Base-by-base conservation (phyloP, 2,329 filamentous ascomycete species). In the Colletotrichum musae region DNA sequence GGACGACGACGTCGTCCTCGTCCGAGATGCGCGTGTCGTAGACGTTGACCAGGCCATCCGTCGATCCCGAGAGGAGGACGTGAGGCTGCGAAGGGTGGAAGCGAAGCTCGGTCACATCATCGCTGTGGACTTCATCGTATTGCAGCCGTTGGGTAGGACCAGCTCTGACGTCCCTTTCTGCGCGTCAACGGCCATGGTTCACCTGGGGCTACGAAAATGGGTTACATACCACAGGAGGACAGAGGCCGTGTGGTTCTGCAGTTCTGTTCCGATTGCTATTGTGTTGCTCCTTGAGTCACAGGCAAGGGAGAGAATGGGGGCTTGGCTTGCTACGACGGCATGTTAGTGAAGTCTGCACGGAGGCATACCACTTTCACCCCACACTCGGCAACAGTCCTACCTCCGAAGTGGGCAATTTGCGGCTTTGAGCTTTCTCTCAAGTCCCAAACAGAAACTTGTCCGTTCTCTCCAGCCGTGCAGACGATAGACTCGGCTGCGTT, bases 41-140 rank as follows among this genome's bases (percentile, higher is more conserved):
- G 53, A 95, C 83, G 75, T 93, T 94, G 74, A 95, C 87, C 1
- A 95, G 87, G 6, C 93, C 93, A 79, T 96, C 93, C 15, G 93
- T 95, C 45, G 92, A 94, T 51, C 92, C 92, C 1, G 92, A 94
- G 12, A 95, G 84, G 6, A 95, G 86, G 16, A 93, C 82, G 52
- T 87, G 84, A 0, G 88, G 84, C 57, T 87, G 82, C 3, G 80
- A 82, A 0, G 91, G 90, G 78, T 93, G 90, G 74, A 91, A 90
- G 72, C 74, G 71, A 64, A 86, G 84, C 78, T 90, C 87, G 41
- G 90, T 92, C 56, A 92, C 83, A 77, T 92, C 90, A 78, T 92
- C 91, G 73, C 88, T 91, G 78, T 92, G 90, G 39, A 91, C 85
- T 74, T 92, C 89, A 58, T 87, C 84, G 77, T 92, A 92, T 70